phyloP scores from a whole-genome alignment of 306 rosid genomes.

The Purshia tridentata region DNA sequence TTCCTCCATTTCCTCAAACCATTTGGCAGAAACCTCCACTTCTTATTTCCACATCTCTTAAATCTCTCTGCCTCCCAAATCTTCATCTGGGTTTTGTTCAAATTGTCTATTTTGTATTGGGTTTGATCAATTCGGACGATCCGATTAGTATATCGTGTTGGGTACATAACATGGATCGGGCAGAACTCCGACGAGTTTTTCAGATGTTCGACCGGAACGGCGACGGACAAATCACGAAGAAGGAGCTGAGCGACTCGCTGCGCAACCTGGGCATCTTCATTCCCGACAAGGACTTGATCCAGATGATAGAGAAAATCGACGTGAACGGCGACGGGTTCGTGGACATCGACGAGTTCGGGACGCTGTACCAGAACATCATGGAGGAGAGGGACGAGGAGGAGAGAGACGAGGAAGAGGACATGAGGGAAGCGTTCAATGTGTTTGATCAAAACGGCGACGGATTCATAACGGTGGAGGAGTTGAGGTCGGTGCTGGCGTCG shows the following conservation, averaged over 20 bases:
- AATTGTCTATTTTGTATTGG: too few species aligned
- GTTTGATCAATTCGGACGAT: too few species aligned
- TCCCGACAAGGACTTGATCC: slow-evolving; percentile 34
- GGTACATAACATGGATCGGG: neutral
- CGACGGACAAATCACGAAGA: slow-evolving; percentile 34
- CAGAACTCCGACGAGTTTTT: slow-evolving; percentile 30
- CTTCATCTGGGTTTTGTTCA: too few species aligned
- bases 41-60: too few species aligned
- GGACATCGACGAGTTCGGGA: slow-evolving; percentile 39
- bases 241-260: slow-evolving; percentile 30
- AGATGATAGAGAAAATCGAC: slow-evolving; percentile 39
- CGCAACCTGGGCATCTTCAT: slow-evolving; percentile 35
- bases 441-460: slow-evolving; percentile 42
- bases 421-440: slow-evolving; percentile 42
- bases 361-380: slow-evolving; percentile 28
- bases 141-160: too few species aligned
- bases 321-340: slow-evolving; percentile 33
- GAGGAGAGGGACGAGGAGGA: slow-evolving; percentile 32
- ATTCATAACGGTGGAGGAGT: slow-evolving; percentile 38
- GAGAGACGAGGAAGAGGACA: slow-evolving; percentile 28
- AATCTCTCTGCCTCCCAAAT: too few species aligned
- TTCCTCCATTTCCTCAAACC: too few species aligned
- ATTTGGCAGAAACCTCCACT: too few species aligned
- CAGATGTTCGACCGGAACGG: slow-evolving; percentile 42
- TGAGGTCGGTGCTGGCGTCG: slow-evolving; percentile 37